Evolutionary conservation across 208 protist species (phyloP).

Genomic region (Leishmania arabica): DNA sequence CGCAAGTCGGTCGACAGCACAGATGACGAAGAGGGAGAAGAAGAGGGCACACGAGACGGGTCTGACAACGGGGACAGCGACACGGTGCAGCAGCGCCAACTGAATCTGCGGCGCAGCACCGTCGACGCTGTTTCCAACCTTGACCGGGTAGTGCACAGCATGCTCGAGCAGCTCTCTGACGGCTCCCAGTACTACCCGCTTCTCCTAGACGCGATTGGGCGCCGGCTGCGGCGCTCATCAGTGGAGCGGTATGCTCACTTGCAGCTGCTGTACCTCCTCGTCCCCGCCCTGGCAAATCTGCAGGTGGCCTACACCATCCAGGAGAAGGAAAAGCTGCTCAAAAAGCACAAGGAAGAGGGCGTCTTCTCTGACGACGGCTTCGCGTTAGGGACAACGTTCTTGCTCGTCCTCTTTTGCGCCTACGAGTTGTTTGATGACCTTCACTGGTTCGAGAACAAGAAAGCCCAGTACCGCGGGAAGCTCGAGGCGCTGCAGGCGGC

Average conservation of each 20-base stretch:
- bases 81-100: slow-evolving; percentile 13
- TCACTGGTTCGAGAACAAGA: slow-evolving; percentile 95
- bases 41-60: slow-evolving; percentile 8
- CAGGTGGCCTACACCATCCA: slow-evolving; percentile 94
- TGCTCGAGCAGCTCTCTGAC: slow-evolving; percentile 90
- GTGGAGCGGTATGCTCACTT: slow-evolving; percentile 75
- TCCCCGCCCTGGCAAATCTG: slow-evolving; percentile 95
- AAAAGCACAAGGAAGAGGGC: slow-evolving; percentile 84
- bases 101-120: slow-evolving; percentile 31
- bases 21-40: slow-evolving; percentile 5
- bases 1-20: neutral
- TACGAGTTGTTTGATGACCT: slow-evolving; percentile 92
- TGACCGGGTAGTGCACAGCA: slow-evolving; percentile 74
- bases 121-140: slow-evolving; percentile 70
- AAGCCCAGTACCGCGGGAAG: slow-evolving; percentile 15
- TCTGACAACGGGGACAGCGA: slow-evolving; percentile 5
- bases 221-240: slow-evolving; percentile 39
- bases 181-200: slow-evolving; percentile 96
- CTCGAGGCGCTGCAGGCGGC: slow-evolving; percentile 21
- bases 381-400: slow-evolving; percentile 94
- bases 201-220: slow-evolving; percentile 92
- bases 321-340: slow-evolving; percentile 94
- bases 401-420: slow-evolving; percentile 95
- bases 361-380: slow-evolving; percentile 98
- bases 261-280: slow-evolving; percentile 94